Evolutionary conservation across 805 yeast genomes (phyloP).

Genomic region (Candida chauliodis): DNA sequence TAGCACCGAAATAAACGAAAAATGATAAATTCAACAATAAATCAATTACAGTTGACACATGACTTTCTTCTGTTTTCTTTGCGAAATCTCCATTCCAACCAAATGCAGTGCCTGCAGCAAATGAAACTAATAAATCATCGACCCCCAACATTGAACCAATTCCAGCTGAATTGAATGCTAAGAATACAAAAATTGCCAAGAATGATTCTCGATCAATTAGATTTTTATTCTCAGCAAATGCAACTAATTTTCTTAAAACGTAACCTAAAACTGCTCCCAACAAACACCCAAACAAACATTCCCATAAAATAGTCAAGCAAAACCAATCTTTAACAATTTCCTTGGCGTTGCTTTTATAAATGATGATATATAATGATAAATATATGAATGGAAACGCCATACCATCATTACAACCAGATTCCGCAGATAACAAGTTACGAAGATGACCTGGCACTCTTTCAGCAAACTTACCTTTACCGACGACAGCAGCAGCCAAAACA

Average conservation of each 20-base stretch:
- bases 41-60: conserved; percentile 88
- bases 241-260: conserved; percentile 63
- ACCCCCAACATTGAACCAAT: conserved; percentile 84
- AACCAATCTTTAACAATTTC: conserved; percentile 81
- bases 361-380: conserved; percentile 63
- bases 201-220: conserved; percentile 87
- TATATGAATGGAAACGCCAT: conserved; percentile 91
- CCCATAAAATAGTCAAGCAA: conserved; percentile 70
- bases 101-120: conserved; percentile 91
- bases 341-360: conserved; percentile 61
- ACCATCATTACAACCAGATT: conserved; percentile 90
- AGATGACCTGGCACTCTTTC: conserved; percentile 90
- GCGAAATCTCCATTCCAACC: conserved; percentile 94
- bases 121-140: conserved; percentile 84
- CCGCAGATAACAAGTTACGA: conserved; percentile 78
- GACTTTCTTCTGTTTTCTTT: conserved; percentile 74
- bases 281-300: conserved; percentile 74
- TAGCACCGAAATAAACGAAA: conserved; percentile 86
- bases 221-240: conserved; percentile 64
- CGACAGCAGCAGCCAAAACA: conserved; percentile 91
- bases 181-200: conserved; percentile 75
- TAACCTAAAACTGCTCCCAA: conserved; percentile 75
- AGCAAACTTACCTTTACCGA: conserved; percentile 91
- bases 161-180: conserved; percentile 85
- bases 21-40: conserved; percentile 77